Conservation (phyloP, 108 stramenopile genomes). For the Cylindrotheca fusiformis region DNA sequence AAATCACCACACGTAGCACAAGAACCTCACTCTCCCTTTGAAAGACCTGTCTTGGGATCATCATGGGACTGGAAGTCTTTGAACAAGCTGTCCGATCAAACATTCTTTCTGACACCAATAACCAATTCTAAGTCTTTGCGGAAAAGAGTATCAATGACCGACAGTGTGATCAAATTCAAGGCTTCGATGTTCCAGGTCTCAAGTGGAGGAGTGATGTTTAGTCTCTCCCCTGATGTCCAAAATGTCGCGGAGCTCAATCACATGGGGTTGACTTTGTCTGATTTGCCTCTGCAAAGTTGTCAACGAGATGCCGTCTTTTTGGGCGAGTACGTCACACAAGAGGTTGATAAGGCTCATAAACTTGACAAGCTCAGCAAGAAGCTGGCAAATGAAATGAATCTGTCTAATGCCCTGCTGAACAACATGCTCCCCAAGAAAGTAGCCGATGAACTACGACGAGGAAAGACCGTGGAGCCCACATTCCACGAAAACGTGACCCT, state of each 20-base stretch:
- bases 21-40: too few species aligned
- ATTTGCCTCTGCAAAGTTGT: slow-evolving; percentile 17
- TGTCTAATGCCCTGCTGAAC: slow-evolving; percentile 36
- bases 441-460: slow-evolving; percentile 6
- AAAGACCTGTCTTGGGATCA: not conserved
- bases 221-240: slow-evolving; percentile 34
- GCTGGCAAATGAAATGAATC: slow-evolving; percentile 31
- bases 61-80: slow-evolving; percentile 29
- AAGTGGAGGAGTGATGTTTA: slow-evolving; percentile 20
- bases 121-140: not conserved
- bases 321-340: slow-evolving; percentile 37
- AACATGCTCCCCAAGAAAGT: not conserved
- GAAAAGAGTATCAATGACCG: not conserved
- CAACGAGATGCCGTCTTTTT: slow-evolving; percentile 38
- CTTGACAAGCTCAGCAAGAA: slow-evolving; percentile 15
- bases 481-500: slow-evolving; percentile 29
- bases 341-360: slow-evolving; percentile 22
- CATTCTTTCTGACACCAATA: slow-evolving; percentile 18
- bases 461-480: slow-evolving; percentile 30
- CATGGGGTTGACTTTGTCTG: slow-evolving; percentile 39
- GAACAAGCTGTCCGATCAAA: slow-evolving; percentile 36
- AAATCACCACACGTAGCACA: too few species aligned
- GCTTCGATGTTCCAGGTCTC: slow-evolving; percentile 23
- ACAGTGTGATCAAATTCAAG: slow-evolving; percentile 34
- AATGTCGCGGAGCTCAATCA: slow-evolving; percentile 33